Evolutionary conservation across 805 yeast genomes (phyloP).

Genomic region (Myxozyma mucilagina): DNA sequence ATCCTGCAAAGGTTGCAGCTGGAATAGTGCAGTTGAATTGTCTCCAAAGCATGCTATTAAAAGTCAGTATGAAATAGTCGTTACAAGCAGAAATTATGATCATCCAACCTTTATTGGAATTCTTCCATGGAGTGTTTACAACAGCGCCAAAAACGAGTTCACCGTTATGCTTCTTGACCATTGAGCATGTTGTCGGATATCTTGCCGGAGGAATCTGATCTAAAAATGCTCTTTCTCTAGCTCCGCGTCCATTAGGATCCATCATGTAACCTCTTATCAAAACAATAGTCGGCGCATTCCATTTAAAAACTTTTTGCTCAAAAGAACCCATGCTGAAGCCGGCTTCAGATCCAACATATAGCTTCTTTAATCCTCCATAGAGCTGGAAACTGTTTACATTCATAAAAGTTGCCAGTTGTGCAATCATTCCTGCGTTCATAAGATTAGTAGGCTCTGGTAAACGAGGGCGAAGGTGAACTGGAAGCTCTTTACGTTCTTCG

Average conservation of each 20-base stretch:
- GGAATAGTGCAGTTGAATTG: constrained; percentile 56
- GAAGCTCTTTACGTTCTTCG: constrained; percentile 3
- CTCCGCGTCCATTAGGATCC: constrained; percentile 29
- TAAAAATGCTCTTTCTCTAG: constrained; percentile 33
- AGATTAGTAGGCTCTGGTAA: constrained; percentile 44
- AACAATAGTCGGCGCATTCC: constrained; percentile 84
- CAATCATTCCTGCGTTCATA: constrained; percentile 43
- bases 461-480: constrained; percentile 11
- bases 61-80: neutral
- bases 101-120: constrained; percentile 53
- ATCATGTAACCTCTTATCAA: constrained; percentile 61
- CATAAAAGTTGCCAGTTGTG: constrained; percentile 48
- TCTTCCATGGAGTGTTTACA: constrained; percentile 72
- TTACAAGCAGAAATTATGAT: neutral
- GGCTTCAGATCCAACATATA: constrained; percentile 69
- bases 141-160: constrained; percentile 63
- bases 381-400: constrained; percentile 34
- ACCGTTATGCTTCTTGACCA: constrained; percentile 37
- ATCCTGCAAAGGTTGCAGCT: constrained; percentile 66
- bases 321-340: constrained; percentile 89
- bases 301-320: constrained; percentile 79
- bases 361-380: constrained; percentile 47
- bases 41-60: constrained; percentile 63
- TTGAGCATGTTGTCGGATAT: constrained; percentile 9
- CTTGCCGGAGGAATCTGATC: constrained; percentile 35